Conservation (phyloP, 176 grass and related monocot species). For the Musa schizocarpa region DNA sequence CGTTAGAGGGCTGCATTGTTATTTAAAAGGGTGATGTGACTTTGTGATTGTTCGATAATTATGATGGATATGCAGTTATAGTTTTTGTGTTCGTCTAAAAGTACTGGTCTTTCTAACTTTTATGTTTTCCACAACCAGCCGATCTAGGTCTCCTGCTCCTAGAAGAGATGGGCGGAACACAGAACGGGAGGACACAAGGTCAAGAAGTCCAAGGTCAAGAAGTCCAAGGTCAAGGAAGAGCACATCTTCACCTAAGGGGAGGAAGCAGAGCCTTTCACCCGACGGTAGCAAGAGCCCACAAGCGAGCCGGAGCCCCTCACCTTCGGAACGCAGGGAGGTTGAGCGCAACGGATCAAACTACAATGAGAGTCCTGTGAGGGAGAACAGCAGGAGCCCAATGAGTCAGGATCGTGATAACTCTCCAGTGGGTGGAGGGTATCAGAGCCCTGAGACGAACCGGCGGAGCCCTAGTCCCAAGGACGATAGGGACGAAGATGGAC, state of each 20-base stretch:
- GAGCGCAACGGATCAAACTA: conserved; percentile 35
- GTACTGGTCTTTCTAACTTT: neutral
- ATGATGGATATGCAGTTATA: neutral
- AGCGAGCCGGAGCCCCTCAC: conserved; percentile 28
- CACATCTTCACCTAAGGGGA: conserved; percentile 30
- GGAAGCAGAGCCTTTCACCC: conserved; percentile 44
- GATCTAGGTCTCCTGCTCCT: conserved; percentile 6
- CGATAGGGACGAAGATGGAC: neutral
- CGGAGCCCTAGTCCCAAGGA: neutral
- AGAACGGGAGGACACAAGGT: conserved; percentile 3
- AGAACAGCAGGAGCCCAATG: conserved; percentile 44
- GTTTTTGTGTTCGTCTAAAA: neutral
- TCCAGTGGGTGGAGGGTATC: conserved; percentile 8
- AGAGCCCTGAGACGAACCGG: conserved; percentile 26
- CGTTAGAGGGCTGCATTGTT: too few species aligned
- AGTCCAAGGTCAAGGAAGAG: conserved; percentile 54
- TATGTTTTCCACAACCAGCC: neutral
- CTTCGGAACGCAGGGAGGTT: conserved; percentile 31
- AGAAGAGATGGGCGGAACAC: conserved; percentile 2
- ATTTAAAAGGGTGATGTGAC: neutral
- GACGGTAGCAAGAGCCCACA: conserved; percentile 44
- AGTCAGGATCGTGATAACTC: conserved; percentile 19
- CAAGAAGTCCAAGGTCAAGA: conserved; percentile 41
- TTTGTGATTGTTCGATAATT: neutral
- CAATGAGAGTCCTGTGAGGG: conserved; percentile 41